Percentiles rank a stretch among this genome's conserved stretches.
Conservation (phyloP, 768 basidiomycete species). For the Kondoa malvinella region DNA sequence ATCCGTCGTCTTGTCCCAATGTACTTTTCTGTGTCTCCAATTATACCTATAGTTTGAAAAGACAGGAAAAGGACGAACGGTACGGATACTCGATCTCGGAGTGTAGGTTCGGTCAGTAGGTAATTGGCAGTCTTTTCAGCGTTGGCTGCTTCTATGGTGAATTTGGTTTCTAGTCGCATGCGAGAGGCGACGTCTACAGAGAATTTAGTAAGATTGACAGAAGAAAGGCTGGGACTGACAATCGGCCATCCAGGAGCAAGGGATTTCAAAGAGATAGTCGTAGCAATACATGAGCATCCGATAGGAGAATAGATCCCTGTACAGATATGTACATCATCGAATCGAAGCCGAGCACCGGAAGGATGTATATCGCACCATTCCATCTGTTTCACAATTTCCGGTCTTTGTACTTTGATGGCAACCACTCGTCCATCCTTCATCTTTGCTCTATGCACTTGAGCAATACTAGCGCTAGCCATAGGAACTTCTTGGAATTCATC, state of each 20-base stretch:
- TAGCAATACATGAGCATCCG: constrained; percentile 33
- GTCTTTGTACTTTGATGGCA: constrained; percentile 87
- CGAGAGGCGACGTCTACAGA: constrained; percentile 47
- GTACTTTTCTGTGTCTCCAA: constrained; percentile 37
- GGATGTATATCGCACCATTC: too few relatives aligned
- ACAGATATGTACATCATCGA: too few relatives aligned
- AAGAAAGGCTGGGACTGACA: constrained; percentile 25
- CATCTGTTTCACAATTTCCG: constrained; percentile 67
- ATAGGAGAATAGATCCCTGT: constrained; percentile 51
- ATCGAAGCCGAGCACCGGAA: too few relatives aligned
- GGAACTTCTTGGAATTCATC: constrained; percentile 56
- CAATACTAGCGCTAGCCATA: constrained; percentile 74
- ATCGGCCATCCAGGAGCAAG: constrained; percentile 53
- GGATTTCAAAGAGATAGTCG: constrained; percentile 59
- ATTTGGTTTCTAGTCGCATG: constrained; percentile 66
- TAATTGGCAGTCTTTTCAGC: constrained; percentile 51
- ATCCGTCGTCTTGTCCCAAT: constrained; percentile 53
- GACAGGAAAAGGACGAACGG: constrained; percentile 35
- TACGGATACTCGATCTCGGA: constrained; percentile 56
- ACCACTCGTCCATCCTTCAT: constrained; percentile 41
- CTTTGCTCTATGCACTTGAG: constrained; percentile 74
- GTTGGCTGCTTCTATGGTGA: constrained; percentile 60
- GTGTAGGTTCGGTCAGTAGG: constrained; percentile 51
- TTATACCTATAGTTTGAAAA: not conserved
- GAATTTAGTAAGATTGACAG: constrained; percentile 14